These are phyloP conservation scores for Boletellus emodensis DNA, from an alignment of 768 basidiomycete genomes.

Conservation along the genomic window DNA sequence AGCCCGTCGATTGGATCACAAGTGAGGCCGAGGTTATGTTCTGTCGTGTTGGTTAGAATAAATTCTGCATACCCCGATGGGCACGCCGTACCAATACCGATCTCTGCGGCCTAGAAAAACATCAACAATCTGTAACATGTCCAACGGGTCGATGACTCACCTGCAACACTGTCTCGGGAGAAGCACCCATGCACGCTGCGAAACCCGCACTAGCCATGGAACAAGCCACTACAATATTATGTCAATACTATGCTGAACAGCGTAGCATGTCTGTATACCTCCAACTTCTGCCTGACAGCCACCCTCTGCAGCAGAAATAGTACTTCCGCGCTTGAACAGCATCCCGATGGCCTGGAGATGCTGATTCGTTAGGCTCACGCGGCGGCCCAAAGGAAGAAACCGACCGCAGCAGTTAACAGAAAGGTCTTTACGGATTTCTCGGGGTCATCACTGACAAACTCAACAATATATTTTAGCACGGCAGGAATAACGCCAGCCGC, in stretches of 20 bases:
- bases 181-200: conserved; percentile 90
- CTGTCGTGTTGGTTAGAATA: conserved; percentile 33
- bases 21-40: conserved; percentile 84
- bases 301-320: conserved; percentile 94
- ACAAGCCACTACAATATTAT: conserved; percentile 64
- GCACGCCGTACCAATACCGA: conserved; percentile 67
- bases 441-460: conserved; percentile 90
- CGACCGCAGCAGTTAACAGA: conserved; percentile 79
- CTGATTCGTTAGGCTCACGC: conserved; percentile 5
- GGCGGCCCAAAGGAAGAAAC: conserved; percentile 21
- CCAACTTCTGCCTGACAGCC: conserved; percentile 96
- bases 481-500: conserved; percentile 93
- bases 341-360: conserved; percentile 74
- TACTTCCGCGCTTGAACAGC: conserved; percentile 96
- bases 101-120: conserved; percentile 66
- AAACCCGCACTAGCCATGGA: conserved; percentile 96
- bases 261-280: conserved; percentile 40
- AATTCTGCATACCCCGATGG: background rate
- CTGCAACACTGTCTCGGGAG: conserved; percentile 79
- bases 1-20: conserved; percentile 94
- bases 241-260: background rate
- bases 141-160: conserved; percentile 31
- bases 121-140: background rate
- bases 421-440: conserved; percentile 88
- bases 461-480: conserved; percentile 84